A percentile compares a stretch with the other conserved stretches of the same genome.
These are phyloP conservation scores for Cubamyces sp. DNA, from an alignment of 768 basidiomycete species.

Conservation along the genomic window DNA sequence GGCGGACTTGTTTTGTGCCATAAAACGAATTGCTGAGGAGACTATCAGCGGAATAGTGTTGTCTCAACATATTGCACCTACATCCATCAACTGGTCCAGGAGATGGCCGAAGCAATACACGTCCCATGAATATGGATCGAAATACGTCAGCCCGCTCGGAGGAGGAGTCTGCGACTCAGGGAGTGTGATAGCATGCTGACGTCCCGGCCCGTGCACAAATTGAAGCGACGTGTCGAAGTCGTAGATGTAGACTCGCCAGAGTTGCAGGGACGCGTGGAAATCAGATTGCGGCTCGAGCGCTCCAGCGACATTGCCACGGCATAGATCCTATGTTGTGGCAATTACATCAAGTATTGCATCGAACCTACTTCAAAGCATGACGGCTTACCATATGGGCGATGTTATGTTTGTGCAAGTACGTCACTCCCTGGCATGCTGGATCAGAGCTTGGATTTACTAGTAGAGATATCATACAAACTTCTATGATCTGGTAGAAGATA, in stretches of 20 bases:
- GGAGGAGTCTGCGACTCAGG: neutral
- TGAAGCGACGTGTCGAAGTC: conserved; percentile 2
- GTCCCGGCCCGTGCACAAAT: neutral
- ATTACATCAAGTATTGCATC: neutral
- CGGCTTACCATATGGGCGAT: neutral
- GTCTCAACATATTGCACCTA: neutral
- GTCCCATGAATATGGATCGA: conserved; percentile 10
- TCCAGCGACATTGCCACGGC: neutral
- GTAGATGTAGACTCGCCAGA: neutral
- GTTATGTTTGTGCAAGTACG: neutral
- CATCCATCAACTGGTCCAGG: neutral
- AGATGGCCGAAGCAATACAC: neutral
- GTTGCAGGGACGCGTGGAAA: neutral
- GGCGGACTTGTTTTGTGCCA: too few relatives aligned
- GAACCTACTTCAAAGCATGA: neutral
- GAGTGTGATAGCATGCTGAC: neutral
- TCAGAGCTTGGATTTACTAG: neutral
- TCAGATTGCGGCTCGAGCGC: neutral
- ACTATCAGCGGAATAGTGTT: neutral
- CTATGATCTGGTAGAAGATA: neutral
- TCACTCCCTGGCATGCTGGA: neutral
- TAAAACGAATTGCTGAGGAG: neutral
- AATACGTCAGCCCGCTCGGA: neutral
- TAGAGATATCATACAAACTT: neutral
- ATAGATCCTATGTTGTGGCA: neutral